Base-by-base conservation (phyloP, 257 asterid species). In the Hygrophila difformis region DNA sequence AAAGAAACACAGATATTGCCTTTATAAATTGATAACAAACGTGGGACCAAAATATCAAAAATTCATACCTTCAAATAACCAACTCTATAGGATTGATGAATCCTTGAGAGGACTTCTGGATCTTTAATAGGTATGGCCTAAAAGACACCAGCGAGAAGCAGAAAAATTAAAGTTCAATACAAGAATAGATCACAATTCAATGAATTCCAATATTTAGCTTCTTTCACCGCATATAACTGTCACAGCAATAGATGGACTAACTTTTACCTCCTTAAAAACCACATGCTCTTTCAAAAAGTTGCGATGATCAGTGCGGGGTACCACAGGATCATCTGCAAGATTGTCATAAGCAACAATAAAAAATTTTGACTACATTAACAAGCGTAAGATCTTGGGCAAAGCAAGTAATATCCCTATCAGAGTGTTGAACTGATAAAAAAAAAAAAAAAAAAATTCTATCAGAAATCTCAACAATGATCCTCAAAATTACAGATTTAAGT, bases 61-160 rank as follows among this genome's bases (percentile, higher is more conserved):
- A 54, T 22, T 10, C 18, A 60, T 68, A 91, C 99, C 94, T 91
- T 91, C 51, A 91, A 65, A 74, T 91, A 91, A 57, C 91, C 81
- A 66, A 91, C 63, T 69, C 94, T 76, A 68, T 86, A 91, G 28
- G 93, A 74, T 61, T 91, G 99, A 76, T 91, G 99, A 63, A 91
- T 82, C 82, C 78, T 91, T 11, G 96, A 91, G 39, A 74, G 75
- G 55, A 75, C 93, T 53, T 68, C 55, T 33, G 84, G 76, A 57
- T 91, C 84, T 73, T 82, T 84, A 49, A 91, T 86, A 45, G 94
- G 87, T 55, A 91, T 71, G 21, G 80, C 99, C 98, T 89, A 66
- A 39, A 56, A 53, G 16, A 39, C 15, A 39, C 13, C 44, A 11
- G 17, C 13, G 13, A 15, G 16, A 39, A 6, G 33, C 52, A 22